Base-by-base conservation (phyloP, 108 stramenopile species). In the Tribonema minus region DNA sequence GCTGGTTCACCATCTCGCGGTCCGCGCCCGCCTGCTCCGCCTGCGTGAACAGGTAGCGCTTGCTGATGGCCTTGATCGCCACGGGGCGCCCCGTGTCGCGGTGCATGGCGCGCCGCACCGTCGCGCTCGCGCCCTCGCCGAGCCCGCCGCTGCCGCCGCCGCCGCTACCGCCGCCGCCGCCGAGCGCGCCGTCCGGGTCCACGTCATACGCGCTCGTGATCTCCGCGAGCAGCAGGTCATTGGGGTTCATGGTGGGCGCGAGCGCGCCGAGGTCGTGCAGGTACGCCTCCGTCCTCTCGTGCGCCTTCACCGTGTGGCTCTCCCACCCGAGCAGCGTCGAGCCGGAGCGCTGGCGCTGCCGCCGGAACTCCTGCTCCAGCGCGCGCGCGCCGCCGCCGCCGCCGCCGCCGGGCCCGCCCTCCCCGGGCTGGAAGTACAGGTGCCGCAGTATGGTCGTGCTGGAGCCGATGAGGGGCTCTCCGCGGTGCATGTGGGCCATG, bases 61-160 rank as follows among this genome's bases (percentile, higher is more conserved):
- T 65, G n/a, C 46, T 62, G 70, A 81, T 71, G 46, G 41, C 40
- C 64, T 81, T 81, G 71, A 81, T 71, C 15, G 80, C 80, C 59
- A 81, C 80, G 58, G 64, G 74, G 12, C 74, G 64, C n/a, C 70
- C 61, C 2, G 68, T 80, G 28, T 61, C 69, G 20, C 79, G 68
- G 40, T 80, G 79, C 41, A 80, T 70, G 3, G 69, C 79, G 23
- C 68, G 60, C 28, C 38, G 38, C 15, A 80, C 79, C 3, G 79
- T 70, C 40, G 68, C 79, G 41, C 71, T 71, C 0, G 68, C 37
- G 59, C 79, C 79, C 32, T 68, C 68, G 30, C 79, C 79, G 33
- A 80, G 69, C 35, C 70, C 41, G 20, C 63, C 69, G 15, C 35
- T 70, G 2, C 29, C 3, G 7, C 58, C 27, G 5, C 58, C 3